phyloP scores from a whole-genome alignment of 1,139 yeast species.

The Suhomyces bribrorum region DNA sequence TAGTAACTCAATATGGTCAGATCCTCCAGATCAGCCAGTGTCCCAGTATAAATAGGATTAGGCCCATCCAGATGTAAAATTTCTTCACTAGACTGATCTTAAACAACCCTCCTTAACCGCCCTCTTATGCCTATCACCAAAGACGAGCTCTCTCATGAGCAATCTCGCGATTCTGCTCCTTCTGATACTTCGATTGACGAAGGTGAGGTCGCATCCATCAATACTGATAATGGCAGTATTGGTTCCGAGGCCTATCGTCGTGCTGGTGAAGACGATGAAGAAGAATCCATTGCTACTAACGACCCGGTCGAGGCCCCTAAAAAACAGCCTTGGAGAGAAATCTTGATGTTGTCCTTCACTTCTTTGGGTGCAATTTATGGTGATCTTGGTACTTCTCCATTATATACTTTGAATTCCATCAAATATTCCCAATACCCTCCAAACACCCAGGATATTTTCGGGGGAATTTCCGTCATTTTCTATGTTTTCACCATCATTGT shows the following conservation, averaged over 20 bases:
- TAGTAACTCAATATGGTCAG: background rate
- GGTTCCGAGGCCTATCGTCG: slow-evolving; percentile 5
- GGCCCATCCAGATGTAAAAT: no score
- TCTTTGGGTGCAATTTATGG: slow-evolving; percentile 62
- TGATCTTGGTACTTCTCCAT: slow-evolving; percentile 62
- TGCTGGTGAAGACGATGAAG: slow-evolving; percentile 15
- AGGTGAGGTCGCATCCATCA: slow-evolving; percentile 2
- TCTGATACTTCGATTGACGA: slow-evolving; percentile 2
- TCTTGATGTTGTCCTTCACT: slow-evolving; percentile 31
- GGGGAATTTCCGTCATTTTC: slow-evolving; percentile 55
- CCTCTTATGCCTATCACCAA: slow-evolving; percentile 7
- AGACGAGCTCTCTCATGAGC: slow-evolving; percentile 3
- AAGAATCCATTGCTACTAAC: slow-evolving; percentile 12
- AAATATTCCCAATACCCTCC: slow-evolving; percentile 35
- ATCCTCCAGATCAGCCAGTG: background rate
- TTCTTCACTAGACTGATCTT: no score
- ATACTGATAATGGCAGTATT: slow-evolving; percentile 1
- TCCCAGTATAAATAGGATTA: background rate
- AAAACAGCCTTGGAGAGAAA: slow-evolving; percentile 26
- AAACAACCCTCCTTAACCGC: no score
- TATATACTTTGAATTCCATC: slow-evolving; percentile 52
- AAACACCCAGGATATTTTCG: slow-evolving; percentile 43
- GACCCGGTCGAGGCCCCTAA: slow-evolving; percentile 2
- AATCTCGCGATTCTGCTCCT: background rate
- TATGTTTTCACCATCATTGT: slow-evolving; percentile 57